Percentiles rank a stretch among this genome's conserved stretches.
Conservation (phyloP, 139 green algal species). For the Desmodesmus armatus region DNA sequence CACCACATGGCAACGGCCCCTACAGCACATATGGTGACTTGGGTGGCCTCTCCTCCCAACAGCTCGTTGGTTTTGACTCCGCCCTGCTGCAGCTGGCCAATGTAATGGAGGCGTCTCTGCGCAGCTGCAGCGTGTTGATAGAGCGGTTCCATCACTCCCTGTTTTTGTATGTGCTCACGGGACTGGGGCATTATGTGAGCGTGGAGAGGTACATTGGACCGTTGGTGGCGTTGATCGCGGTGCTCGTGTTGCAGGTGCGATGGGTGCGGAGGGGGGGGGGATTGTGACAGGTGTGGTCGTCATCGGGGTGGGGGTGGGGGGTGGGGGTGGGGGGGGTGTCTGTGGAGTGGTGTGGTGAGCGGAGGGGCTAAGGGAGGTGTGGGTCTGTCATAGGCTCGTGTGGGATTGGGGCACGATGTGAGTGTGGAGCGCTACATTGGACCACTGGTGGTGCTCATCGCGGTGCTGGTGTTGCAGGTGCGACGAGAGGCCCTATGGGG, state of each 20-base stretch:
- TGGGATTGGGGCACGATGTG: too few relatives aligned
- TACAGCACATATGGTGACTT: background rate
- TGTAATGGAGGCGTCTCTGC: slow-evolving; percentile 62
- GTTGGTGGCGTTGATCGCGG: slow-evolving; percentile 62
- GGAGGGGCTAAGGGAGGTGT: too few relatives aligned
- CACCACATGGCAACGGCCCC: background rate
- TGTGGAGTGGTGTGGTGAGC: too few relatives aligned
- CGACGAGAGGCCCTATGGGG: too few relatives aligned
- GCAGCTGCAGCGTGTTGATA: slow-evolving; percentile 82
- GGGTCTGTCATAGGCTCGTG: too few relatives aligned
- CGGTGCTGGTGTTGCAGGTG: slow-evolving; percentile 74
- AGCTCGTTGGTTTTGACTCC: background rate
- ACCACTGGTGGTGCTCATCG: slow-evolving; percentile 64
- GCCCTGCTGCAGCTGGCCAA: slow-evolving; percentile 40
- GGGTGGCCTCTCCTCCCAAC: background rate
- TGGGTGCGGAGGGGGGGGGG: too few relatives aligned
- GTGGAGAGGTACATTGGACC: slow-evolving; percentile 80
- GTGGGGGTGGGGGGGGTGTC: too few relatives aligned
- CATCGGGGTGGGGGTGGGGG: too few relatives aligned
- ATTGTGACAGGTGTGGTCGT: too few relatives aligned
- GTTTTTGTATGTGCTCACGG: slow-evolving; percentile 76
- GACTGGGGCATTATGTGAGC: slow-evolving; percentile 63
- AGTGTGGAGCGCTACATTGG: slow-evolving; percentile 82
- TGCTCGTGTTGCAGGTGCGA: slow-evolving; percentile 73
- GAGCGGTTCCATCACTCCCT: slow-evolving; percentile 88